Evolutionary conservation across 495 filamentous ascomycete genomes (phyloP).

Genomic region (Hypoxylon trugodes): DNA sequence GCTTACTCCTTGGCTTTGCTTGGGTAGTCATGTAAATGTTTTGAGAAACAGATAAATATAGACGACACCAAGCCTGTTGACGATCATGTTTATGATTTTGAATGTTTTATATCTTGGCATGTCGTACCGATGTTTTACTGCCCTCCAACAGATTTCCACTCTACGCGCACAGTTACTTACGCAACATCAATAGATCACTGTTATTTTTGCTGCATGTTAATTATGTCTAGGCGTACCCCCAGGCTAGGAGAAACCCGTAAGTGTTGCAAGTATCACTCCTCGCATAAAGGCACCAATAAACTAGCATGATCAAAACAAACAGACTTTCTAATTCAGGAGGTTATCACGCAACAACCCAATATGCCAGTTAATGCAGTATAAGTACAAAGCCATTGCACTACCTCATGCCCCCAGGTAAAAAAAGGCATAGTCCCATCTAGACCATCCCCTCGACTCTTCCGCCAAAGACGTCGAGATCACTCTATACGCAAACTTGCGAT

Average conservation of each 20-base stretch:
- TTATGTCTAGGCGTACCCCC: not conserved
- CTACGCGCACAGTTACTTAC: not conserved
- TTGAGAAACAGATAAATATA: constrained; percentile 23
- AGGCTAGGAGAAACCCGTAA: not conserved
- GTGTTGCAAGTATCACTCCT: not conserved
- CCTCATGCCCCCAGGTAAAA: too few relatives aligned
- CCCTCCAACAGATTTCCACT: constrained; percentile 3
- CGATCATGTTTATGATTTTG: constrained; percentile 1
- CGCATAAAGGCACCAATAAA: not conserved
- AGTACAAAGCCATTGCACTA: constrained; percentile 37
- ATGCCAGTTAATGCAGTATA: constrained; percentile 33
- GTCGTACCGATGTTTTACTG: constrained; percentile 17
- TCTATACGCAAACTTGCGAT: constrained; percentile 30
- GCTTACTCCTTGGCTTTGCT: constrained; percentile 2
- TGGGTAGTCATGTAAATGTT: too few relatives aligned
- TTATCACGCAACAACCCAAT: constrained; percentile 15
- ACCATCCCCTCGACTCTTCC: constrained; percentile 7
- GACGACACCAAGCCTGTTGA: not conserved
- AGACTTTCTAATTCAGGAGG: constrained; percentile 4
- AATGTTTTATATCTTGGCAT: constrained; percentile 32
- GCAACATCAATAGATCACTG: not conserved
- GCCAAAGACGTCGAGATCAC: constrained; percentile 20
- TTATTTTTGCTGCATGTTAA: too few relatives aligned
- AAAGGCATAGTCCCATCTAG: constrained; percentile 7
- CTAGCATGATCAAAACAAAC: constrained; percentile 6